These are phyloP conservation scores for Rhytidiadelphus loreus DNA, from an alignment of 225 moss, liverwort and hornwort genomes.

Conservation along the genomic window DNA sequence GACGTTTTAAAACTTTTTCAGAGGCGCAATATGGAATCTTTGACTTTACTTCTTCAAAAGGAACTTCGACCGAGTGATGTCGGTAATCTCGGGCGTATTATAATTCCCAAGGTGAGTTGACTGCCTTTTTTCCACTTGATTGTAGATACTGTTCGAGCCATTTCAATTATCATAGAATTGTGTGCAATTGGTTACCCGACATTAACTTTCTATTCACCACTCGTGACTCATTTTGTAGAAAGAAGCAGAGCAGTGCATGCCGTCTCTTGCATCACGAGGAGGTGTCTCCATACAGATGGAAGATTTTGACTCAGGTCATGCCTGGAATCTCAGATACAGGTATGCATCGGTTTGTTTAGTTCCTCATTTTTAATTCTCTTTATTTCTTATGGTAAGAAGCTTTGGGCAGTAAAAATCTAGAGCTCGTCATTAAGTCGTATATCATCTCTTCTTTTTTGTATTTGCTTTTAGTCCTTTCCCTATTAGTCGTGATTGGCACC, in stretches of 20 bases:
- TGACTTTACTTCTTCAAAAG: slow-evolving; percentile 38
- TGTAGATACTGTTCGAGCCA: background rate
- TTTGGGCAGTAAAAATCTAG: background rate
- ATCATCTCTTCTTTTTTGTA: background rate
- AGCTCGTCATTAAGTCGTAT: background rate
- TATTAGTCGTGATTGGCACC: background rate
- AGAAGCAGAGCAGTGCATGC: slow-evolving; percentile 41
- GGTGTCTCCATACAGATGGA: slow-evolving; percentile 36
- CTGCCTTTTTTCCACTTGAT: background rate
- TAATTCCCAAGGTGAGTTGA: slow-evolving; percentile 40
- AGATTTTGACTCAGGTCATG: slow-evolving; percentile 31
- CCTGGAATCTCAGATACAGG: slow-evolving; percentile 55
- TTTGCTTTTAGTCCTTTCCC: background rate
- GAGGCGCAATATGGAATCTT: slow-evolving; percentile 24
- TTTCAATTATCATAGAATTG: background rate
- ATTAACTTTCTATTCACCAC: background rate
- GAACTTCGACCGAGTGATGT: slow-evolving; percentile 53
- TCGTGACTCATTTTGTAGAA: slow-evolving; percentile 17
- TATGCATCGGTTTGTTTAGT: background rate
- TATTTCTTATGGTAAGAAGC: background rate
- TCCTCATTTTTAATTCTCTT: background rate
- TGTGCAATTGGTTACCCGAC: background rate
- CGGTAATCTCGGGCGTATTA: slow-evolving; percentile 46
- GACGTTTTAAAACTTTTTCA: background rate
- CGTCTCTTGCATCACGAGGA: slow-evolving; percentile 26